phyloP scores from a whole-genome alignment of 768 basidiomycete species.

The Suillus subalutaceus region DNA sequence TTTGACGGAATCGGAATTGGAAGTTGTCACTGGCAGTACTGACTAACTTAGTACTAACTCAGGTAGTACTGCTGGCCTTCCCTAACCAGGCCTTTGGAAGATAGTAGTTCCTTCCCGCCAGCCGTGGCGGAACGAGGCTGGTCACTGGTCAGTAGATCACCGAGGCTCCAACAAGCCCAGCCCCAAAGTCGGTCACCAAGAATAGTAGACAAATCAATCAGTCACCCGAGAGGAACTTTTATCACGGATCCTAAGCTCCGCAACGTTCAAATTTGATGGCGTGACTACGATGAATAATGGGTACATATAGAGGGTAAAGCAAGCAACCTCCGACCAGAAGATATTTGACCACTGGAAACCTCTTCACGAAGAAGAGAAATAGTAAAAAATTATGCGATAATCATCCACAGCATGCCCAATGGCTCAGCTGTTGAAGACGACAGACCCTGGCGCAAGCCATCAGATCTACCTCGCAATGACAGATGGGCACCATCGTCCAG shows the following conservation, averaged over 20 bases:
- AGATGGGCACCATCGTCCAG: background rate
- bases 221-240: background rate
- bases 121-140: background rate
- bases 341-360: background rate
- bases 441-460: background rate
- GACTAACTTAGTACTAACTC: no score
- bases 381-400: constrained; percentile 38
- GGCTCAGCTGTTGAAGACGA: constrained; percentile 1
- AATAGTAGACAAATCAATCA: background rate
- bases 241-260: no score
- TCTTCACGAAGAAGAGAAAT: constrained; percentile 38
- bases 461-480: constrained; percentile 4
- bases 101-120: background rate
- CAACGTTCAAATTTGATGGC: background rate
- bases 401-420: background rate
- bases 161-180: background rate
- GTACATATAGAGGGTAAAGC: background rate
- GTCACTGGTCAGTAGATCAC: background rate
- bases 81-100: no score
- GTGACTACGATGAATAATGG: background rate
- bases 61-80: no score
- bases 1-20: background rate
- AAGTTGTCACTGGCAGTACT: background rate
- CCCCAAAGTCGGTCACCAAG: background rate
- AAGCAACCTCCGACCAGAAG: background rate